Evolutionary conservation across 2,329 filamentous ascomycete genomes (phyloP).

Genomic region (Raffaelea albimanens): DNA sequence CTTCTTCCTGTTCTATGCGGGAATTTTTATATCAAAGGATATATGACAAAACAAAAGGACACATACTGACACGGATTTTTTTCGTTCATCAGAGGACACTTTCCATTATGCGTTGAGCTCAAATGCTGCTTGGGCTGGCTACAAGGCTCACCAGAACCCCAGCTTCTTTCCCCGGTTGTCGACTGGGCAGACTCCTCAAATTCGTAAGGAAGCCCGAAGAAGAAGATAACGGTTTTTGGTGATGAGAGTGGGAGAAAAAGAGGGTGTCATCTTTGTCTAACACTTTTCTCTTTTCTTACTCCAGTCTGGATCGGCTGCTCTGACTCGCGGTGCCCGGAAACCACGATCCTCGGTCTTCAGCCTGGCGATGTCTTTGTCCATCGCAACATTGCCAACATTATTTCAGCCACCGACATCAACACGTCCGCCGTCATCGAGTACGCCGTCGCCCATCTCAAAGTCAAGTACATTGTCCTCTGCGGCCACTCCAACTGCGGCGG

Average conservation of each 20-base stretch:
- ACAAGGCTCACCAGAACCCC: conserved; percentile 56
- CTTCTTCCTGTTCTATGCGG: no score
- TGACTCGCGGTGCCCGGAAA: conserved; percentile 78
- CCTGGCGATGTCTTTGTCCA: conserved; percentile 84
- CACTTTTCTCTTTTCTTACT: no score
- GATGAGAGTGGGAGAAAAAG: no score
- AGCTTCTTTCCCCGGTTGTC: conserved; percentile 61
- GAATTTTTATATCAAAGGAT: no score
- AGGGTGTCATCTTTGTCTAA: no score
- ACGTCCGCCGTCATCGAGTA: conserved; percentile 70
- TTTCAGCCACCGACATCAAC: conserved; percentile 66
- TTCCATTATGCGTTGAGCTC: conserved; percentile 55
- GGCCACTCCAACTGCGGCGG: conserved; percentile 61
- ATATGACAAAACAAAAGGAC: no score
- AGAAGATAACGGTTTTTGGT: conserved; percentile 16
- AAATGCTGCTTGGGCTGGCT: conserved; percentile 62
- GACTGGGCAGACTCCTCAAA: conserved; percentile 55
- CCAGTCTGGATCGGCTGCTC: conserved; percentile 78
- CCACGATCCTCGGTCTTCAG: conserved; percentile 66
- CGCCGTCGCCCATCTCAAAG: conserved; percentile 62
- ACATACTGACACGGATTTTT: not conserved
- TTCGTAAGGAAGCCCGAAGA: conserved; percentile 30
- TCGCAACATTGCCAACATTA: conserved; percentile 82
- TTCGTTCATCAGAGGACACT: conserved; percentile 38
- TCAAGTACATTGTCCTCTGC: conserved; percentile 62